These are phyloP conservation scores for Hypoxylon lenormandii DNA, from an alignment of 495 filamentous ascomycete genomes.

Conservation along the genomic window DNA sequence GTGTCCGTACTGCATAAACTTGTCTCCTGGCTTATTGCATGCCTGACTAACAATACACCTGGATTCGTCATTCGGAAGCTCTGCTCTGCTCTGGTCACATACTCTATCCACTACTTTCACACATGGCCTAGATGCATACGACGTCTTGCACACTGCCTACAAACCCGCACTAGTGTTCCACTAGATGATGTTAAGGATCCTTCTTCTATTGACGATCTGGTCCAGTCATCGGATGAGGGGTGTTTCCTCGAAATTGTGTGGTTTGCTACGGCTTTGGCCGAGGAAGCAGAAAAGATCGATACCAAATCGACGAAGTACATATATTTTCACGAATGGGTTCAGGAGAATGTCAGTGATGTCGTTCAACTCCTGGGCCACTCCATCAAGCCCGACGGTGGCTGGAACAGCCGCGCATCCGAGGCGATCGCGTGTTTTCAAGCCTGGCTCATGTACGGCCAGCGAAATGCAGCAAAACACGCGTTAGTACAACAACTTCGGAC, in stretches of 20 bases:
- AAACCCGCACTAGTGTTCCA: constrained; percentile 61
- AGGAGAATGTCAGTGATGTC: constrained; percentile 65
- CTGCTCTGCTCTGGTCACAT: constrained; percentile 81
- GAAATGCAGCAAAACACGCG: constrained; percentile 52
- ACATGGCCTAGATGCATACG: constrained; percentile 76
- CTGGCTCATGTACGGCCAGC: constrained; percentile 76
- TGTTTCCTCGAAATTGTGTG: constrained; percentile 73
- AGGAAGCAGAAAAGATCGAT: constrained; percentile 78
- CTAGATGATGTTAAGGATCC: constrained; percentile 64
- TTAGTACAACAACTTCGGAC: constrained; percentile 67
- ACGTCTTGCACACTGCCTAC: constrained; percentile 74
- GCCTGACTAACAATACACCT: constrained; percentile 69
- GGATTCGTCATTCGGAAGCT: constrained; percentile 82
- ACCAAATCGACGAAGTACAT: constrained; percentile 67
- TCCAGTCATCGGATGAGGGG: constrained; percentile 64
- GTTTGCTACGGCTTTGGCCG: constrained; percentile 78
- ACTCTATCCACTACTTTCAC: constrained; percentile 77
- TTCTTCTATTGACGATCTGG: constrained; percentile 63
- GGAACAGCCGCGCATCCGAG: constrained; percentile 56
- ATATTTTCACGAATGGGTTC: constrained; percentile 61
- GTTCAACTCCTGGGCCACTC: constrained; percentile 61
- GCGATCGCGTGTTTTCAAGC: constrained; percentile 72
- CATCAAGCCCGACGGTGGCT: constrained; percentile 52
- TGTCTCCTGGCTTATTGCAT: constrained; percentile 72
- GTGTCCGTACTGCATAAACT: constrained; percentile 75